Conservation (phyloP, 2,329 filamentous ascomycete species). For the Aspergillus latus region DNA sequence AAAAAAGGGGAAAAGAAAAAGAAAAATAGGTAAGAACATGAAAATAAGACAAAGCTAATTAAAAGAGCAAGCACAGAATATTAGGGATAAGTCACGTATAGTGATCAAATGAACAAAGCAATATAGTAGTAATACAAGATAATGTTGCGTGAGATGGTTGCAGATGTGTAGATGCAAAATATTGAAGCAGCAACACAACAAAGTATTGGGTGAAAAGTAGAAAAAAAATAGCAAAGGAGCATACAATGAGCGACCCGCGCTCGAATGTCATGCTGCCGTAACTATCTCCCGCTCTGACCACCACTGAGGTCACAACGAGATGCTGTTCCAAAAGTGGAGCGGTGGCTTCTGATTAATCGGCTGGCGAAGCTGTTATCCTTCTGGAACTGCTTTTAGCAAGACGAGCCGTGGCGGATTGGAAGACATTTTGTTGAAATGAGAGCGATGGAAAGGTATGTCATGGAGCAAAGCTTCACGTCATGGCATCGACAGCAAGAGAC, state of each 20-base stretch:
- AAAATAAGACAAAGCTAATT: background rate
- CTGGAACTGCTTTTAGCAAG: no score
- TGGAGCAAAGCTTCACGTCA: background rate
- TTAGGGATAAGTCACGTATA: background rate
- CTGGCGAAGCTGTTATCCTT: background rate
- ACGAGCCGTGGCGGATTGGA: no score
- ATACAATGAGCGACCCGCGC: background rate
- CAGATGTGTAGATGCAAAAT: background rate
- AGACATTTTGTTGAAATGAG: no score
- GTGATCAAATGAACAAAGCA: background rate
- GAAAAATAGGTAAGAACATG: no score
- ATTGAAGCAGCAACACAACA: conserved; percentile 13
- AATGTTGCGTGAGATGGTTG: conserved; percentile 6
- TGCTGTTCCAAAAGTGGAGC: background rate
- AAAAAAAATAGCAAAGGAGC: background rate
- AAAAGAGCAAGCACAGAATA: background rate
- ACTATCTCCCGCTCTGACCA: background rate
- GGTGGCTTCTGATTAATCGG: background rate
- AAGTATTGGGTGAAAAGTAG: conserved; percentile 1
- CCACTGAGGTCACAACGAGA: background rate
- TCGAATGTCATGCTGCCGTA: background rate
- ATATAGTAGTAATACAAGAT: conserved; percentile 22
- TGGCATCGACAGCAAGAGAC: background rate
- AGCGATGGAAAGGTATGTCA: background rate
- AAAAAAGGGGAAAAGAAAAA: background rate